Conservation (phyloP, 1,139 yeast species). For the Hyphopichia khmerensis region DNA sequence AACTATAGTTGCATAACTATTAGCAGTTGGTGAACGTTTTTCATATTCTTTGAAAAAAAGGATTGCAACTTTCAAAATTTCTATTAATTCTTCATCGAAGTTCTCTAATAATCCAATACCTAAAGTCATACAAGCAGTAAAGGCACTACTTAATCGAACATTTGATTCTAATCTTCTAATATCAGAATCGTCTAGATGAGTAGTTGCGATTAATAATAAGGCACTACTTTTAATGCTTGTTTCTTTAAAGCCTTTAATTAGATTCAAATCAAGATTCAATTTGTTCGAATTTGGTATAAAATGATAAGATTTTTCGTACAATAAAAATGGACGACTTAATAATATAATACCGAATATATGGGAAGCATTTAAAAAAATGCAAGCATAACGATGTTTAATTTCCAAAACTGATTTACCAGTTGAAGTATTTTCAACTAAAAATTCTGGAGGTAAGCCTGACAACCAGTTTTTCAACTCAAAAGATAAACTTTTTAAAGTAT, state of each 20-base stretch:
- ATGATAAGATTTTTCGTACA: background rate
- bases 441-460: background rate
- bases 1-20: background rate
- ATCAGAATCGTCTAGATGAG: background rate
- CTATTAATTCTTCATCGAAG: background rate
- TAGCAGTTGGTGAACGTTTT: background rate
- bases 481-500: background rate
- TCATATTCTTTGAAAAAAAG: background rate
- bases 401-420: background rate
- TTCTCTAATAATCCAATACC: background rate
- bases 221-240: background rate
- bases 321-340: constrained; percentile 4
- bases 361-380: constrained; percentile 4
- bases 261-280: background rate
- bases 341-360: constrained; percentile 6
- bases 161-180: background rate
- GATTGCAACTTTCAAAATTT: background rate
- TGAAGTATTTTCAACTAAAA: background rate
- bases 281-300: background rate
- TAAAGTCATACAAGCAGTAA: background rate
- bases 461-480: background rate
- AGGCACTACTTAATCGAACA: background rate
- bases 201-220: background rate
- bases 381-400: background rate
- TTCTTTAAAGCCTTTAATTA: background rate